Evolutionary conservation across 371 early-diverging fungal species (phyloP).

Genomic region (Mortierella sp.): DNA sequence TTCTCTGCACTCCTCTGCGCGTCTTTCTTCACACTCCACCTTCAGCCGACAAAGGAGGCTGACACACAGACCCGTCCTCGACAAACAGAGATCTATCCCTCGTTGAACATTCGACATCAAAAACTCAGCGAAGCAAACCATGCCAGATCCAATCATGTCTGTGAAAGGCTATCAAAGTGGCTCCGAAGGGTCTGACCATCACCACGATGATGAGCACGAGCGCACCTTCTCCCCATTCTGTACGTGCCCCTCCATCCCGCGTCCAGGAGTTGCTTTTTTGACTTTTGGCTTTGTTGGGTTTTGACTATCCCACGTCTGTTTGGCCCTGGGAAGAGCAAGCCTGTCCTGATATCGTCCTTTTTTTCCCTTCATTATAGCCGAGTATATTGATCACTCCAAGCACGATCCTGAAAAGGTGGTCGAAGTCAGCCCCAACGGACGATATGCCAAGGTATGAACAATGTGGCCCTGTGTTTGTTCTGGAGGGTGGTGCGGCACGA

Average conservation of each 20-base stretch:
- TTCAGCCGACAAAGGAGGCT: no score
- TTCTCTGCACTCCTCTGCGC: neutral
- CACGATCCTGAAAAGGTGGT: slow-evolving; percentile 76
- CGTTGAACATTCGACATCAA: neutral
- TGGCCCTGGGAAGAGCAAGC: neutral
- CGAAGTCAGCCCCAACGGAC: slow-evolving; percentile 76
- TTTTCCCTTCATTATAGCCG: slow-evolving; percentile 27
- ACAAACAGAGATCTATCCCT: neutral
- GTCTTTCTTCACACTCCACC: neutral
- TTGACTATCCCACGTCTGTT: neutral
- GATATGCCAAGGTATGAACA: slow-evolving; percentile 74
- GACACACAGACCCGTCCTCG: neutral
- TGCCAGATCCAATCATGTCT: slow-evolving; percentile 50
- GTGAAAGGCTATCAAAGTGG: slow-evolving; percentile 47
- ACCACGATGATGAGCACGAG: slow-evolving; percentile 50
- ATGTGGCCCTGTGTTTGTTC: neutral
- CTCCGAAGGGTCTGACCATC: slow-evolving; percentile 55
- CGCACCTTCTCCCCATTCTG: slow-evolving; percentile 45
- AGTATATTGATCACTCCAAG: slow-evolving; percentile 59
- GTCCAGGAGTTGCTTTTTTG: neutral
- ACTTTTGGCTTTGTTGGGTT: neutral
- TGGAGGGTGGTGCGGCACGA: neutral
- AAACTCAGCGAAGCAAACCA: slow-evolving; percentile 1
- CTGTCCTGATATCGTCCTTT: neutral
- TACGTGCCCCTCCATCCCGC: slow-evolving; percentile 17